Evolutionary conservation across 257 asterid species (phyloP), one percentile per base, ranked within the genome.

Genomic region (Plantago major): DNA sequence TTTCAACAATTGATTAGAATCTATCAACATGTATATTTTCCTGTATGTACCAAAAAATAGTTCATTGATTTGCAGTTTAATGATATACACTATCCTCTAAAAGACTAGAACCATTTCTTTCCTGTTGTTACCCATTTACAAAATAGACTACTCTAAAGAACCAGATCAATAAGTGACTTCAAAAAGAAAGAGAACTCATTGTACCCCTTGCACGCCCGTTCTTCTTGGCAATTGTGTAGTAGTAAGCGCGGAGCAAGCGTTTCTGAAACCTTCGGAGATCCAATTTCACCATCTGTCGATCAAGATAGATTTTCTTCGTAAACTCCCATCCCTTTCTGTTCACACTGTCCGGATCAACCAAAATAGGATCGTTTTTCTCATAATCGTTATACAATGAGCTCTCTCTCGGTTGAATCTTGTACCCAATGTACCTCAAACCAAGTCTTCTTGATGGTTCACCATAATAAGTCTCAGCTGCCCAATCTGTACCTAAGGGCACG

Each of bases 401-500:
- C 76, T 92, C 99, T n/a, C 37, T 77, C 0, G 94, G 83, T 7
- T 78, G 76, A 55, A 92, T 79, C 61, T 89, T 79, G 78, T 89
- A 92, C 22, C 88, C 91, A 16, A 79, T 59, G 77, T 89, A 89
- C 68, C 62, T 83, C 67, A 92, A 56, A 26, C 96, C 97, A 6
- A 89, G 75, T 57, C 79, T 84, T 19, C 16, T 33, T 6, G 96
- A 88, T 6, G 97, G 97, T 30, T 81, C 86, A 1, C 87, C 96
- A 38, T 84, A 92, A 75, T 78, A 92, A 22, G 79, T 73, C 10
- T 81, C 88, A 0, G 96, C 92, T 5, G 97, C 86, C 99, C 99
- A 89, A 9, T 84, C 89, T 0, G 87, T 78, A 2, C 99, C 99
- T 0, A 92, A 79, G 0, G 99, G 99, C 2, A 86, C 45, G 17